phyloP scores from a whole-genome alignment of 768 basidiomycete genomes.

The Tephrocybe sp. region DNA sequence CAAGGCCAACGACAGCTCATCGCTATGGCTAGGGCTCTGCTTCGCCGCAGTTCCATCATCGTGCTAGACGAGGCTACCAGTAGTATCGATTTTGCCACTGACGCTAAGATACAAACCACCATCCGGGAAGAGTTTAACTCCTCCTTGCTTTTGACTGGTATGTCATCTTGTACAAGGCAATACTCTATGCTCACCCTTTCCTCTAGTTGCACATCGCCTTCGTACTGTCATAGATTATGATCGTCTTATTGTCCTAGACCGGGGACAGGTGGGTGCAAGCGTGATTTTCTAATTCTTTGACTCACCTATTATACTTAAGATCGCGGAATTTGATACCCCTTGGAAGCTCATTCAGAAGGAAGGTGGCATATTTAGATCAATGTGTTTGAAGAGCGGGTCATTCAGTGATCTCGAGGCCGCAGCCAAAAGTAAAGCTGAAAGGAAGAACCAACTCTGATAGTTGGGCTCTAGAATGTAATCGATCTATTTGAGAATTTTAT shows the following conservation, averaged over 20 bases:
- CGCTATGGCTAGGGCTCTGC: conserved; percentile 80
- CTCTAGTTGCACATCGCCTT: conserved; percentile 68
- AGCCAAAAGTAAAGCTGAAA: conserved; percentile 18
- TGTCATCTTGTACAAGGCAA: conserved; percentile 19
- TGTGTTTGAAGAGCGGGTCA: conserved; percentile 27
- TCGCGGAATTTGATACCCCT: conserved; percentile 74
- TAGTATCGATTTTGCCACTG: conserved; percentile 85
- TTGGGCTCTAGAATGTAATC: too few species aligned
- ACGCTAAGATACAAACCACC: conserved; percentile 86
- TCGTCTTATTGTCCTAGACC: conserved; percentile 78
- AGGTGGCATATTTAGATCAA: conserved; percentile 44
- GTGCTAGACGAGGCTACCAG: conserved; percentile 85
- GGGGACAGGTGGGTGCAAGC: conserved; percentile 42
- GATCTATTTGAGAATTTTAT: too few species aligned
- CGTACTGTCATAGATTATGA: conserved; percentile 83
- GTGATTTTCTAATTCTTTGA: neutral
- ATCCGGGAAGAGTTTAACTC: conserved; percentile 84
- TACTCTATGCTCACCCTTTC: conserved; percentile 1
- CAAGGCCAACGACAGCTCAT: conserved; percentile 90
- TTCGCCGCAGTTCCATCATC: conserved; percentile 71
- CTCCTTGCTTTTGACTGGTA: conserved; percentile 72
- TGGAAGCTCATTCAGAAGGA: conserved; percentile 62
- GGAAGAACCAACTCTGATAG: neutral
- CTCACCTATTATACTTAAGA: conserved; percentile 22
- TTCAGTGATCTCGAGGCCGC: conserved; percentile 23